Percentiles rank a stretch among this genome's conserved stretches.
These are phyloP conservation scores for Pseudogymnoascus sp. DNA, from an alignment of 2,329 filamentous ascomycete species.

Conservation along the genomic window DNA sequence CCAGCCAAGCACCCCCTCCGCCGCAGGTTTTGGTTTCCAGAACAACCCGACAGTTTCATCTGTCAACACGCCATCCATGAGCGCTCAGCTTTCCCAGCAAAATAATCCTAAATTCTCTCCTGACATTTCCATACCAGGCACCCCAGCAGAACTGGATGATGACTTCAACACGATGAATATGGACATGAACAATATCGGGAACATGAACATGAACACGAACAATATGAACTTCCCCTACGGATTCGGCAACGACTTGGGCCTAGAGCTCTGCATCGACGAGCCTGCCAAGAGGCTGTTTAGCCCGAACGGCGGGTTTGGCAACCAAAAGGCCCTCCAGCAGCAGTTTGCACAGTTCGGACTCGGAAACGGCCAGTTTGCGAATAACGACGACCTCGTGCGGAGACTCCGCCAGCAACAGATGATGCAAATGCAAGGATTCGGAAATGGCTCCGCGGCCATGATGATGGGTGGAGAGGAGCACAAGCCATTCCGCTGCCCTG, in stretches of 20 bases:
- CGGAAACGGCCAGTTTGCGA: constrained; percentile 52
- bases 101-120: constrained; percentile 38
- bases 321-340: constrained; percentile 57
- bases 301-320: constrained; percentile 64
- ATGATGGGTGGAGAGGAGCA: constrained; percentile 76
- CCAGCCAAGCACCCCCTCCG: constrained; percentile 75
- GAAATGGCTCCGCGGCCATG: constrained; percentile 33
- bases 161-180: constrained; percentile 57
- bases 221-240: constrained; percentile 32
- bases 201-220: constrained; percentile 42
- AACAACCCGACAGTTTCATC: constrained; percentile 96
- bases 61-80: constrained; percentile 88
- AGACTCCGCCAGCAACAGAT: constrained; percentile 55
- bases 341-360: constrained; percentile 66
- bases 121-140: constrained; percentile 62
- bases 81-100: constrained; percentile 58
- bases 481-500: constrained; percentile 95
- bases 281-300: constrained; percentile 91
- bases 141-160: constrained; percentile 67
- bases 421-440: constrained; percentile 31
- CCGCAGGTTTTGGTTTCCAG: constrained; percentile 69
- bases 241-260: constrained; percentile 40
- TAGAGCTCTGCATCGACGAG: constrained; percentile 73
- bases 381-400: constrained; percentile 63
- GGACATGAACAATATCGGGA: constrained; percentile 47